Conservation (phyloP, 345 rosid species). For the Excoecaria cochinchinensis region DNA sequence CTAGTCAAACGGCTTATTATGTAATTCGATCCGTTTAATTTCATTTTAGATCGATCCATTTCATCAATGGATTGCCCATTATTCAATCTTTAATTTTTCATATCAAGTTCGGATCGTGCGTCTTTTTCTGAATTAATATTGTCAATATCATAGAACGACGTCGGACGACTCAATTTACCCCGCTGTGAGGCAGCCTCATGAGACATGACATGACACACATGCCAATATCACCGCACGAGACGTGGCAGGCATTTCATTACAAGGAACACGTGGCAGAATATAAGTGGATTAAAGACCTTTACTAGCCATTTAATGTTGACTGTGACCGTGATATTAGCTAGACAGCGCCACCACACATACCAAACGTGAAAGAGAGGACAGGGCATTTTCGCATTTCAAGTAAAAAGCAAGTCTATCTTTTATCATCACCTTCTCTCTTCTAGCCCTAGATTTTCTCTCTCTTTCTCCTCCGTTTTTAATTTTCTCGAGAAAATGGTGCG, state of each 20-base stretch:
- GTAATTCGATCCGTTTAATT: no score
- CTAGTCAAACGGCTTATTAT: no score
- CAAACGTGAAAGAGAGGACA: slow-evolving; percentile 2
- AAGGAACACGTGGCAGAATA: background rate
- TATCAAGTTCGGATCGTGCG: no score
- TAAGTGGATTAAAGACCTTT: background rate
- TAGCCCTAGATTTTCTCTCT: slow-evolving; percentile 45
- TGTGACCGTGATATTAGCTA: background rate
- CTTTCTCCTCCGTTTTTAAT: slow-evolving; percentile 16
- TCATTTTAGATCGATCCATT: no score
- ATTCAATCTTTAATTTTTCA: no score
- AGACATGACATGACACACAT: background rate
- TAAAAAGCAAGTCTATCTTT: slow-evolving; percentile 6
- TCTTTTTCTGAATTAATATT: no score
- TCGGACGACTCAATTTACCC: background rate
- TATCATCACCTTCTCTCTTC: background rate
- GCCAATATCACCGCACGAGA: slow-evolving; percentile 4
- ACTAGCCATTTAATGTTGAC: background rate
- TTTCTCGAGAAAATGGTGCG: slow-evolving; percentile 42
- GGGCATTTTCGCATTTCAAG: background rate
- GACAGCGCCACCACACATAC: slow-evolving; percentile 9
- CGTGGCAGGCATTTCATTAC: background rate
- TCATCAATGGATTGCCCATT: no score
- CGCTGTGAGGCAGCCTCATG: no score
- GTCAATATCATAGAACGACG: slow-evolving; percentile 7